Conservation (phyloP, 805 yeast genomes). For the Yarrowia keelungensis region DNA sequence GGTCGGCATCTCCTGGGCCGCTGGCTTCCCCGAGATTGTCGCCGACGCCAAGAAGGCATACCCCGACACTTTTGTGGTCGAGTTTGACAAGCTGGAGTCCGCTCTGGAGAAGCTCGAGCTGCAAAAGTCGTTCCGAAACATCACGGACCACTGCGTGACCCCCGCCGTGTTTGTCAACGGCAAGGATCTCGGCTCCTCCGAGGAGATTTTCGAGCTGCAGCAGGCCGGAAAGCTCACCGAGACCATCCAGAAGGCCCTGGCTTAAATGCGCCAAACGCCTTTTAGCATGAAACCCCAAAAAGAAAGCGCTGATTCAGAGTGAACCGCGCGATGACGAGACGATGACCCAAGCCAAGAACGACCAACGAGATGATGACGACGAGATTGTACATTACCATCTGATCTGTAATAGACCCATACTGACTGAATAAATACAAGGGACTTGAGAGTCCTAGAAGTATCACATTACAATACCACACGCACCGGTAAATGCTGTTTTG, state of each 20-base stretch:
- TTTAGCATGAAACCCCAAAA: slow-evolving; percentile 19
- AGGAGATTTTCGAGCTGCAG: slow-evolving; percentile 13
- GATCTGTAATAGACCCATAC: slow-evolving; percentile 34
- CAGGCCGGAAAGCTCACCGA: slow-evolving; percentile 16
- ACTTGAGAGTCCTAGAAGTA: too few species aligned
- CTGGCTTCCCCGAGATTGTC: slow-evolving; percentile 6
- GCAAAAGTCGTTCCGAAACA: slow-evolving; percentile 36
- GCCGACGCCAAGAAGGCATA: slow-evolving; percentile 25
- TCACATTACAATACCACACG: too few species aligned
- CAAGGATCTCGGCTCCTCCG: slow-evolving; percentile 26
- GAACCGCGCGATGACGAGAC: neutral
- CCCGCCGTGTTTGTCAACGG: slow-evolving; percentile 25
- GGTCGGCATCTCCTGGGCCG: slow-evolving; percentile 20
- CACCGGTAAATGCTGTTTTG: too few species aligned
- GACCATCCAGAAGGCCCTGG: slow-evolving; percentile 27
- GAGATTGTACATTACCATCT: slow-evolving; percentile 28
- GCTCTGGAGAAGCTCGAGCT: slow-evolving; percentile 27
- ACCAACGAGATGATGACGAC: neutral
- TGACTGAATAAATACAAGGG: slow-evolving; percentile 17
- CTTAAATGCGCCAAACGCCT: neutral
- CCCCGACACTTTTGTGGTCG: slow-evolving; percentile 23
- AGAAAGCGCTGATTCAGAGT: slow-evolving; percentile 8
- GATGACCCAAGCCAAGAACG: too few species aligned
- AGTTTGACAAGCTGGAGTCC: slow-evolving; percentile 23
- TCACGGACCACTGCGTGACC: slow-evolving; percentile 19